Evolutionary conservation across 257 asterid species (phyloP), one percentile per base, ranked within the genome.

Genomic region (Datura wrightii): DNA sequence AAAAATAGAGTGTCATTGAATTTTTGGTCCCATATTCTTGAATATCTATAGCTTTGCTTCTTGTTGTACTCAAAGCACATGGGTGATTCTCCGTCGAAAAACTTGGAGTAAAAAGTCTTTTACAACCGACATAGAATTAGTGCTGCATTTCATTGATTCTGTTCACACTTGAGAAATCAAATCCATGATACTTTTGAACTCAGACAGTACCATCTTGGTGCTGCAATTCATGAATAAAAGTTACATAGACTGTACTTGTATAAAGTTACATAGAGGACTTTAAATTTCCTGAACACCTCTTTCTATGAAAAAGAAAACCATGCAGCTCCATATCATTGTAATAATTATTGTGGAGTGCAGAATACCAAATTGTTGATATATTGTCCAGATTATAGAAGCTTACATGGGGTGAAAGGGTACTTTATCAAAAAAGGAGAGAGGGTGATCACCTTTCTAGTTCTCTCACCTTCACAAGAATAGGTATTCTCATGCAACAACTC

Each of bases 381-480:
- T 59, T 24, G 42, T 74, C 80, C 60, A 74, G 41, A 74, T 74
- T 24, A 46, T 50, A 76, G 24, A 76, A 48, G 10, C 60, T 74
- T 48, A 13, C 81, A 37, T 37, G 76, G 3, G 50, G 76, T 67
- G 50, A 67, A 67, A 67, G 50, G 50, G 24, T 37, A 15, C 8
- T 36, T 36, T 24, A 74, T 24, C 59, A 24, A 74, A 48, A 39
- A 48, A 50, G 19, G 60, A 24, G 56, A 72, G 80, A 13, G 60
- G 60, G 60, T 48, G 7, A 48, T 50, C 60, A 7, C 81, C 81
- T 24, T 48, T 76, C 62, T 76, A 36, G 7, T 24, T 50, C 24
- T 76, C 81, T 76, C 81, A 76, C 81, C 62, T 76, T 60, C 58
- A 14, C 24, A 50, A 6, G 81, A 76, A 76, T 48, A 24, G 81